Percentiles rank a stretch among this genome's conserved stretches.
Evolutionary conservation across 2,329 filamentous ascomycete species (phyloP).

Genomic region (Cladosporium velox): DNA sequence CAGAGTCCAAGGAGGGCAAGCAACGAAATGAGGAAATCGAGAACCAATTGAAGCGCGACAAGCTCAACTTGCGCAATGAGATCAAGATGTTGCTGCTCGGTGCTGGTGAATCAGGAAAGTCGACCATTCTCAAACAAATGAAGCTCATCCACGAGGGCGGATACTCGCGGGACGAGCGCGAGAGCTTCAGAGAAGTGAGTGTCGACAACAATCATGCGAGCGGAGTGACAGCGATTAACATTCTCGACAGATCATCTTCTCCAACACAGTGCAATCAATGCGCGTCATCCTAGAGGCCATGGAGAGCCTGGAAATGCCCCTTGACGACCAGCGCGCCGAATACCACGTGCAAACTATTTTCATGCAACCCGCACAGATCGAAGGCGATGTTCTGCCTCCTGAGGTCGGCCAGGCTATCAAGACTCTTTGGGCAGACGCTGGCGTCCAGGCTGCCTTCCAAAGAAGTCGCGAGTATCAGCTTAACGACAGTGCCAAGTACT

Average conservation of each 20-base stretch:
- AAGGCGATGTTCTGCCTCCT: conserved; percentile 89
- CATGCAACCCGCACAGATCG: conserved; percentile 96
- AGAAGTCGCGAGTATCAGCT: conserved; percentile 93
- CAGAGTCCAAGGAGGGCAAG: conserved; percentile 99
- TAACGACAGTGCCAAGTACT: conserved; percentile 96
- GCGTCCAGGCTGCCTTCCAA: conserved; percentile 94
- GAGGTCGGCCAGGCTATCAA: conserved; percentile 93
- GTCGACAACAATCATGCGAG: background rate
- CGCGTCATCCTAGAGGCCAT: conserved; percentile 70
- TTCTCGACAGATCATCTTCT: conserved; percentile 61
- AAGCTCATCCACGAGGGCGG: conserved; percentile 99
- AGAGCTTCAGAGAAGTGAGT: conserved; percentile 63
- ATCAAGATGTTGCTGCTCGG: conserved; percentile 99
- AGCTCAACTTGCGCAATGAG: conserved; percentile 98
- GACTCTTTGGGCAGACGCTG: conserved; percentile 87
- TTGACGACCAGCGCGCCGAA: conserved; percentile 89
- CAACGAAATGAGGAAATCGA: conserved; percentile 99
- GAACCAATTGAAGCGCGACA: conserved; percentile 97
- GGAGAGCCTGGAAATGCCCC: conserved; percentile 72
- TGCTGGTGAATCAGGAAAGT: conserved; percentile 97
- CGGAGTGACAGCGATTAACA: background rate
- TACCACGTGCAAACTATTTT: conserved; percentile 98
- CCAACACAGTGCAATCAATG: conserved; percentile 71
- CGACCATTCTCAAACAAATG: conserved; percentile 94
- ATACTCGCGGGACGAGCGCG: conserved; percentile 85